phyloP scores from a whole-genome alignment of 306 rosid species.

The Dryas octopetala region DNA sequence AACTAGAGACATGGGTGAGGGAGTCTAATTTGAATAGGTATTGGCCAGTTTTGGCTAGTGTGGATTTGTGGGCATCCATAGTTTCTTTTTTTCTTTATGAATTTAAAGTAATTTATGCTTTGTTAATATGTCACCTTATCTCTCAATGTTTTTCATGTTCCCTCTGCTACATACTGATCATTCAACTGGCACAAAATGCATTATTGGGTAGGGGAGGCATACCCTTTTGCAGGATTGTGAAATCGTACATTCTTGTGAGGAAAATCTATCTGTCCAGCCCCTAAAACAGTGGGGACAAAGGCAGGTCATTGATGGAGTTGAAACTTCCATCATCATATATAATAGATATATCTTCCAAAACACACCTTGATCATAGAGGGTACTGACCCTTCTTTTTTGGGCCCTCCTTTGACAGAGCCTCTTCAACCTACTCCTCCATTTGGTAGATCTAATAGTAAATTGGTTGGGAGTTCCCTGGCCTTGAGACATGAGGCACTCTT shows the following conservation, averaged over 20 bases:
- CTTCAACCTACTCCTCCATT: constrained; percentile 2
- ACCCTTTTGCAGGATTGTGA: constrained; percentile 8
- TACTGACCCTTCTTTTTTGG: constrained; percentile 5
- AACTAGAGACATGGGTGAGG: constrained; percentile 22
- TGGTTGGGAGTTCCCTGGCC: constrained; percentile 20
- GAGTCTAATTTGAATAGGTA: constrained; percentile 23
- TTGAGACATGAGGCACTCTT: constrained; percentile 34
- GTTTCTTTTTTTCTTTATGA: not conserved
- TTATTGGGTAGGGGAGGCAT: not conserved
- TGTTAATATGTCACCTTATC: constrained; percentile 7
- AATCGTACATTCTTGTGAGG: not conserved
- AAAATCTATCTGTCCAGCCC: constrained; percentile 2
- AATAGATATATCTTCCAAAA: constrained; percentile 12
- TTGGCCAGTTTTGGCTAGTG: constrained; percentile 22
- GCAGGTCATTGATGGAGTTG: constrained; percentile 21
- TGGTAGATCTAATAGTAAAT: constrained; percentile 14
- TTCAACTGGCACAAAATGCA: not conserved
- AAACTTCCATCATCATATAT: constrained; percentile 14
- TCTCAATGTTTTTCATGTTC: not conserved
- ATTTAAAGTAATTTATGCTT: constrained; percentile 10
- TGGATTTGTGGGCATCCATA: constrained; percentile 10
- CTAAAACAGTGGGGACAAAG: constrained; percentile 26
- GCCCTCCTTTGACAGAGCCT: constrained; percentile 7
- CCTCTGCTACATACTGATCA: not conserved
- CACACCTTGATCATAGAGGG: constrained; percentile 17